Evolutionary conservation across 2,329 filamentous ascomycete species (phyloP).

Genomic region (Ascochyta fabae): DNA sequence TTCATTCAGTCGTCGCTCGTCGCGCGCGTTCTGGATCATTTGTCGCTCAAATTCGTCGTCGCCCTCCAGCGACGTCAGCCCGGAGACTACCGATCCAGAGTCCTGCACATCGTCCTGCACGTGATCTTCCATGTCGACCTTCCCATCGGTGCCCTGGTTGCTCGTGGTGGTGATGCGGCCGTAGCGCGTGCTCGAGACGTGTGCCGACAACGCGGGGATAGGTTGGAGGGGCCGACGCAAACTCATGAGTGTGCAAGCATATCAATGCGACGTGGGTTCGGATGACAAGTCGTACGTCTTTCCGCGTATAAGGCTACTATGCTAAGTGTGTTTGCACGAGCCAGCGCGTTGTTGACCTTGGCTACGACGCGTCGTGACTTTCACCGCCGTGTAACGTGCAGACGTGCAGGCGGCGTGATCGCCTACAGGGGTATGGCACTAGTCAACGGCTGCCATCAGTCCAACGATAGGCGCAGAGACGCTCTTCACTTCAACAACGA

Average conservation of each 20-base stretch:
- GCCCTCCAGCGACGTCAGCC: constrained; percentile 50
- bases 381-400: constrained; percentile 26
- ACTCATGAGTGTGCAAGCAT: constrained; percentile 40
- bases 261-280: constrained; percentile 6
- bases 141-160: constrained; percentile 24
- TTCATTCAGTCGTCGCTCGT: constrained; percentile 50
- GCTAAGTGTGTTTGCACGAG: constrained; percentile 10
- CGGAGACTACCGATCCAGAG: constrained; percentile 36
- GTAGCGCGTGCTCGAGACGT: constrained; percentile 34
- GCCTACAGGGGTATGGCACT: constrained; percentile 18
- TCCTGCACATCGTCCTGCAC: constrained; percentile 33
- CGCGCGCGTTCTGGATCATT: constrained; percentile 54
- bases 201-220: constrained; percentile 39
- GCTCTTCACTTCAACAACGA: neutral
- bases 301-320: constrained; percentile 7
- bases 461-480: neutral
- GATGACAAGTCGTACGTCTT: neutral
- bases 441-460: neutral
- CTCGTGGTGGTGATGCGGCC: constrained; percentile 24
- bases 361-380: constrained; percentile 33
- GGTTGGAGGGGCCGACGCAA: constrained; percentile 44
- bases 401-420: constrained; percentile 12
- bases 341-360: constrained; percentile 25
- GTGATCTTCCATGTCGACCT: constrained; percentile 30
- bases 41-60: constrained; percentile 54